Evolutionary conservation across 768 basidiomycete genomes (phyloP).

Genomic region (Mycena alexandri): DNA sequence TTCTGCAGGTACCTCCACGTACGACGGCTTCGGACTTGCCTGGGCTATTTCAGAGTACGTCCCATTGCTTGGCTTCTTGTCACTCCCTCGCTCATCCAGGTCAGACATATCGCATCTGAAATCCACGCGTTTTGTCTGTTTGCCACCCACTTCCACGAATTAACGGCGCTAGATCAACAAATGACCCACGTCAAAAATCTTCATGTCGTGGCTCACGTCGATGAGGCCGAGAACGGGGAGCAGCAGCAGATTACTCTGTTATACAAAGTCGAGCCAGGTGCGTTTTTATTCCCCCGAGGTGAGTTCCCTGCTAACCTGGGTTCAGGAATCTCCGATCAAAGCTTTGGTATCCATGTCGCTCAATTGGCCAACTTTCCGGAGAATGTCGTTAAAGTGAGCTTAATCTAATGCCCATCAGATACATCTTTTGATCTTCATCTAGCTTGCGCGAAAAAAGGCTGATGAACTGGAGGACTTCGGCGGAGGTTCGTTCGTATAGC

Average conservation of each 20-base stretch:
- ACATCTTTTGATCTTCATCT: background rate
- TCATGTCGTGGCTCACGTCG: constrained; percentile 95
- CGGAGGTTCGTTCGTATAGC: constrained; percentile 49
- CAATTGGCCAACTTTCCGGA: constrained; percentile 98
- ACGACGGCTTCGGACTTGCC: constrained; percentile 97
- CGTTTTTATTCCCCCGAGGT: constrained; percentile 37
- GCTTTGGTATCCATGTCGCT: constrained; percentile 98
- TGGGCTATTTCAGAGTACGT: constrained; percentile 99
- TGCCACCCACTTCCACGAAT: constrained; percentile 98
- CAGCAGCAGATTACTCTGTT: constrained; percentile 88
- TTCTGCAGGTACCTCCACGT: constrained; percentile 87
- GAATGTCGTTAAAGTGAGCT: constrained; percentile 85
- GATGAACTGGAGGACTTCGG: constrained; percentile 92
- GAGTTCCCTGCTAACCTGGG: background rate
- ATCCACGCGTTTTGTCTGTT: constrained; percentile 96
- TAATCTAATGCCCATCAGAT: background rate
- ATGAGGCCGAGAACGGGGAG: constrained; percentile 76
- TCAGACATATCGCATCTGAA: constrained; percentile 90
- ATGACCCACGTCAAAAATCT: constrained; percentile 91
- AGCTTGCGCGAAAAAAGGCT: constrained; percentile 91
- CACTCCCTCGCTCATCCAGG: constrained; percentile 5
- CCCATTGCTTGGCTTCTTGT: constrained; percentile 11
- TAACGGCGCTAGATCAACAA: constrained; percentile 92
- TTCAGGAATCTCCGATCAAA: constrained; percentile 94
- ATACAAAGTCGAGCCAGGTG: constrained; percentile 95